phyloP scores from a whole-genome alignment of 2,329 filamentous ascomycete genomes.

The Colletotrichum gloeosporioides region DNA sequence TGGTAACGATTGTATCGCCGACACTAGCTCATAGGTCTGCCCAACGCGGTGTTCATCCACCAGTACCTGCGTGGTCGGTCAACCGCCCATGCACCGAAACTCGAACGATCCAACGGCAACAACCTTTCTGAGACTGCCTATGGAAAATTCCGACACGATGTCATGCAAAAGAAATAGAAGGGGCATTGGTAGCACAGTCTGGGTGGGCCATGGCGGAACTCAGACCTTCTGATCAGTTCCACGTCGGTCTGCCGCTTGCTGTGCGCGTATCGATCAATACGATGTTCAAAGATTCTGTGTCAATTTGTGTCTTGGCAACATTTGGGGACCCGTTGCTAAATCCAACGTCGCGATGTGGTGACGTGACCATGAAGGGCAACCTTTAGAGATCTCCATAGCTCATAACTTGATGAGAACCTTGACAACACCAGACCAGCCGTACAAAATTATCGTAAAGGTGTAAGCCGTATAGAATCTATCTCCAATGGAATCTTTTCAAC shows the following conservation, averaged over 20 bases:
- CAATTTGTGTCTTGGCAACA: neutral
- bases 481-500: neutral
- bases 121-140: neutral
- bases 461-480: rapidly evolving
- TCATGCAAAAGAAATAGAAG: rapidly evolving
- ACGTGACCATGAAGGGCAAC: neutral
- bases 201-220: neutral
- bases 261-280: neutral
- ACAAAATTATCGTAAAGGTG: neutral
- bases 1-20: neutral
- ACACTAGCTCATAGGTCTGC: neutral
- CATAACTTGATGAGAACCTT: neutral
- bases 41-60: neutral
- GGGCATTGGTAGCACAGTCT: neutral
- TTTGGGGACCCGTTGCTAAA: neutral
- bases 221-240: neutral
- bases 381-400: neutral
- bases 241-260: neutral
- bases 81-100: neutral
- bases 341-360: neutral
- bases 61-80: neutral
- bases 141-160: neutral
- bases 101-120: neutral
- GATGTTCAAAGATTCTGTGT: neutral
- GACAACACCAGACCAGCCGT: neutral